phyloP scores from a whole-genome alignment of 129 eudicot species.

The Flaveria robusta region DNA sequence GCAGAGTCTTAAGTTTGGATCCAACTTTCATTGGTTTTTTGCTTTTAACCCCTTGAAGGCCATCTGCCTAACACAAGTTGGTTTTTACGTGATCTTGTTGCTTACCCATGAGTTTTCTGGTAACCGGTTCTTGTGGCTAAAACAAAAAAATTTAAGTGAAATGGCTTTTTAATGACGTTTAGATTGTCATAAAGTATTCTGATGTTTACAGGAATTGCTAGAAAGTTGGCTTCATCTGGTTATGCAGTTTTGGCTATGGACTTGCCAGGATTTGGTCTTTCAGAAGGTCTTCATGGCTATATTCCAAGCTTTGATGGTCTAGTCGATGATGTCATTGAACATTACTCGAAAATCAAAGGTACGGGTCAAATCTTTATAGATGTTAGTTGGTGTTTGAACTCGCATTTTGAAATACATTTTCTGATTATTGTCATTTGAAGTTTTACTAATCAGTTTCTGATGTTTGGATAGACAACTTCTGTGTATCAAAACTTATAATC shows the following conservation, averaged over 20 bases:
- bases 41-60: too few species aligned
- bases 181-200: conserved; percentile 19
- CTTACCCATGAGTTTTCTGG: too few species aligned
- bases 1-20: too few species aligned
- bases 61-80: too few species aligned
- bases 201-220: conserved; percentile 65
- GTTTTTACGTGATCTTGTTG: too few species aligned
- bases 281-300: conserved; percentile 91
- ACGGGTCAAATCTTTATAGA: conserved; percentile 26
- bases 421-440: neutral
- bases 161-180: neutral
- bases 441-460: neutral
- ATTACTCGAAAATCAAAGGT: conserved; percentile 79
- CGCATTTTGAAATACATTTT: neutral
- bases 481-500: neutral
- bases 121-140: too few species aligned
- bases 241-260: conserved; percentile 90
- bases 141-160: too few species aligned
- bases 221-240: conserved; percentile 77
- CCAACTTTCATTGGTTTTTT: too few species aligned
- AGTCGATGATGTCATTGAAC: conserved; percentile 79
- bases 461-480: neutral
- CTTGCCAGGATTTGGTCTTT: conserved; percentile 91
- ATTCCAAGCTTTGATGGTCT: conserved; percentile 66
- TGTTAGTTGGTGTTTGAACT: neutral